Evolutionary conservation across 2,329 filamentous ascomycete species (phyloP), one percentile per base, ranked within the genome.

Genomic region (Aspergillus novofumigatus): DNA sequence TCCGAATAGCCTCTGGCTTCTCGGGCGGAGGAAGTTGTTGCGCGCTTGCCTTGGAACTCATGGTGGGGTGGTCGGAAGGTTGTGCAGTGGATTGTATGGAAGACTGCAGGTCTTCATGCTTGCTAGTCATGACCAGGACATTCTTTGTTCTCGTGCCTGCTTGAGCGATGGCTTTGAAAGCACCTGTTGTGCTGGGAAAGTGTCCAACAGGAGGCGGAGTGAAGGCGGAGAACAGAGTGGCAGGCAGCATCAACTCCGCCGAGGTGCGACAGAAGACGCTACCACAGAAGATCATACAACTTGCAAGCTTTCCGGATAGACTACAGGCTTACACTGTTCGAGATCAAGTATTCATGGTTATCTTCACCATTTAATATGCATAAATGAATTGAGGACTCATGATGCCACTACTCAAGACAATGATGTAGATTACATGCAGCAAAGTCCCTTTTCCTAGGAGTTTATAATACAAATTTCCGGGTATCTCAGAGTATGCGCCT

Each of bases 11-110:
- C 63, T 87, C 81, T 21, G 83, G 77, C 62, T 85, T 88, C 78
- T 97, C 92, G 29, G 91, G 87, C 41, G 92, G 91, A n/a, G 90
- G 89, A 51, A 78, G 71, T 62, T 81, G 66, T 53, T 64, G 65
- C 29, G 65, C 63, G 54, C 56, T 63, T 59, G 64, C 29, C 54
- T 64, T 59, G 49, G 65, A 53, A 50, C 59, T 61, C 62, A 64
- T 67, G 51, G 48, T 49, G 51, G 59, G 54, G 62, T 49, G 29
- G 48, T 61, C 50, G 25, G 54, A 42, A 35, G 51, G 41, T 35
- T 52, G 45, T 28, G 54, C 53, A 58, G 61, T 50, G 50, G 59
- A 54, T 53, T 63, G 62, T 44, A 55, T 53, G 42, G 65, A 67
- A 68, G 69, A 69, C 64, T 54, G 61, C 41, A 56, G 59, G 67